Base-by-base conservation (phyloP, 768 basidiomycete species). In the Cystofilobasidium macerans region DNA sequence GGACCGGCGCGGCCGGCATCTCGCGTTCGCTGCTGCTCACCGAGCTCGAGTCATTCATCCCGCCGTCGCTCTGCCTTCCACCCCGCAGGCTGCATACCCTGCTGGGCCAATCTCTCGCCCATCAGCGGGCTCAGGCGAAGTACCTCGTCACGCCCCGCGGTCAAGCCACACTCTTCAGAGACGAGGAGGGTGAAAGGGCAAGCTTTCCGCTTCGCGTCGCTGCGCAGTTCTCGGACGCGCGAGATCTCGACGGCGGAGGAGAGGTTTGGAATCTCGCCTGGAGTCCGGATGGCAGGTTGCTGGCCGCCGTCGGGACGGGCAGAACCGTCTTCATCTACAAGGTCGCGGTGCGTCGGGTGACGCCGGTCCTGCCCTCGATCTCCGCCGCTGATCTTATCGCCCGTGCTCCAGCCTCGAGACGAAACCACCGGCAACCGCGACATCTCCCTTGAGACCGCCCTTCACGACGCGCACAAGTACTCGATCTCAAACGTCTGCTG, bases 191-290 rank as follows among this genome's bases (percentile, higher is more conserved):
- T 77, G 82, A 85, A 69, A 82, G 85, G 72, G 81, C 83, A 32
- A 58, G 82, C 45, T 98, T 99, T 77, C 95, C 95, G 9, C 82
- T 83, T 53, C 79, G 86, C 30, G 92, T 88, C 16, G 92, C 89
- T 3, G 86, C 87, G 30, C 85, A 92, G 60, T 78, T 97, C 38
- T 16, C 38, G 38, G 9, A 8, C 42, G 42, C 14, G 42, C 9
- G 3, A 14, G 22, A 14, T 67, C 82, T 85, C 53, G 88, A 86
- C 35, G 94, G 97, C 76, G 82, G 80, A 14, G 89, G 98, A 73
- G 91, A 99, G 75, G 92, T 99, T 48, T 98, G 94, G 93, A 85
- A 87, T 73, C 76, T 98, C 67, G 87, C 86, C 74, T 99, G 93
- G 93, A 94, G 91, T 76, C 89, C 88, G 71, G 85, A 86, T 73